Evolutionary conservation across 768 basidiomycete species (phyloP).

Genomic region (Hygrocybe coccinea): DNA sequence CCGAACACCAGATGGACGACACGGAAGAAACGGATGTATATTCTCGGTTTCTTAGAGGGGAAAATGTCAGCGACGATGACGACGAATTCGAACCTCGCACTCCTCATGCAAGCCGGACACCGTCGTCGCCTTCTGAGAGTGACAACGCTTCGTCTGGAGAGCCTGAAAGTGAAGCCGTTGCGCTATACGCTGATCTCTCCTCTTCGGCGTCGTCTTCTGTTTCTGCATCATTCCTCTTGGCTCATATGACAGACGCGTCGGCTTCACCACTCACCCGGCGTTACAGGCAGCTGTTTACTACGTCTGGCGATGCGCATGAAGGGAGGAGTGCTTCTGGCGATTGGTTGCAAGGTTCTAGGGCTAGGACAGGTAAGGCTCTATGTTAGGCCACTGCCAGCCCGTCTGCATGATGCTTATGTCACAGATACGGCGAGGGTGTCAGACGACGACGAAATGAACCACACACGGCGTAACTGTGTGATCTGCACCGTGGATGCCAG

Average conservation of each 20-base stretch:
- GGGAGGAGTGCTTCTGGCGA: conserved; percentile 3
- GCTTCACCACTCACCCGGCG: conserved; percentile 48
- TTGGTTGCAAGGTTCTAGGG: neutral
- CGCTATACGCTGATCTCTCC: conserved; percentile 54
- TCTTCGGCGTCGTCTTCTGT: conserved; percentile 22
- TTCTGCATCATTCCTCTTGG: conserved; percentile 45
- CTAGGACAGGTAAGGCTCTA: neutral
- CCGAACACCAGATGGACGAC: conserved; percentile 20
- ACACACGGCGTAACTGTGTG: conserved; percentile 47
- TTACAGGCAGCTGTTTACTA: conserved; percentile 36
- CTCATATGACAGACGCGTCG: conserved; percentile 45
- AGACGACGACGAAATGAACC: neutral
- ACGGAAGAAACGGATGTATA: conserved; percentile 41
- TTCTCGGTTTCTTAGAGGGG: conserved; percentile 56
- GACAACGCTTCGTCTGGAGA: conserved; percentile 20
- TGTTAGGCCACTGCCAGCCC: neutral
- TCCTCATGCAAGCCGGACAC: conserved; percentile 11
- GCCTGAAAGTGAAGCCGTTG: conserved; percentile 38
- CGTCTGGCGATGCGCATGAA: conserved; percentile 6
- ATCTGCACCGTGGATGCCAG: conserved; percentile 65
- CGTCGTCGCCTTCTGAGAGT: conserved; percentile 16
- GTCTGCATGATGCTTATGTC: neutral
- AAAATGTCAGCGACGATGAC: conserved; percentile 42
- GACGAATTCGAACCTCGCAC: conserved; percentile 22
- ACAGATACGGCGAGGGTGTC: neutral